phyloP scores from a whole-genome alignment of 1,284 basidiomycete genomes.

The Singerocomus inundabilis region DNA sequence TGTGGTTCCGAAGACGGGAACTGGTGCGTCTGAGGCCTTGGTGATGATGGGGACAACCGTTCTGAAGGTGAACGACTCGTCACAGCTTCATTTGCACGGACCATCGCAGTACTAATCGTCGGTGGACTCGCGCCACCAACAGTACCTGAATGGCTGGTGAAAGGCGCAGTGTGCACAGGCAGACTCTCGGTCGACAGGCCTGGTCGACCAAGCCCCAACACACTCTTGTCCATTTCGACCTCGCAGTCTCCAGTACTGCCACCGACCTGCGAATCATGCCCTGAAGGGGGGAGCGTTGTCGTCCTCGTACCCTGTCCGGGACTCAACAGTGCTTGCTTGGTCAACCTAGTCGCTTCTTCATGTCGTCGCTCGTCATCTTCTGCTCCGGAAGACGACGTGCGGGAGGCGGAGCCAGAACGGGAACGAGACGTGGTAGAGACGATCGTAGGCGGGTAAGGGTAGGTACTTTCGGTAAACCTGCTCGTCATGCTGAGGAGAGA shows the following conservation, averaged over 20 bases:
- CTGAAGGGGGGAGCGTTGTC: constrained; percentile 24
- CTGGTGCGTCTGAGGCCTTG: constrained; percentile 12
- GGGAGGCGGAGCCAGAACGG: constrained; percentile 20
- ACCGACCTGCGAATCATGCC: constrained; percentile 1
- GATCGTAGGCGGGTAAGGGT: constrained; percentile 27
- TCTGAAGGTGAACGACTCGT: constrained; percentile 15
- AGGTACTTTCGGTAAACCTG: constrained; percentile 30
- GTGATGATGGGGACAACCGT: constrained; percentile 17
- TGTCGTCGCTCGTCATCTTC: constrained; percentile 28
- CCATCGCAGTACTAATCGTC: background rate
- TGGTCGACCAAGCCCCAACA: constrained; percentile 30
- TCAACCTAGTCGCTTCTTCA: constrained; percentile 18
- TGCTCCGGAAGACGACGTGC: constrained; percentile 17
- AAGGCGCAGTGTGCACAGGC: constrained; percentile 11
- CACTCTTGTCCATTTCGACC: constrained; percentile 31
- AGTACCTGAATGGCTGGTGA: background rate
- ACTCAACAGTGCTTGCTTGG: constrained; percentile 26
- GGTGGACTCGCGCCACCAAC: constrained; percentile 4
- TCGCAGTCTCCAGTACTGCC: constrained; percentile 2
- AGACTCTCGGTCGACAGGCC: constrained; percentile 33
- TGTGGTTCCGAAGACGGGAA: constrained; percentile 18
- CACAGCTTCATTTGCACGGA: background rate
- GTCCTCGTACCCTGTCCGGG: constrained; percentile 23
- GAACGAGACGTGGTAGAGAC: constrained; percentile 23
- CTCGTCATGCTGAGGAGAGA: constrained; percentile 34